Evolutionary conservation across 169 alveolate species (phyloP).

Genomic region (Plasmodium coatneyi): DNA sequence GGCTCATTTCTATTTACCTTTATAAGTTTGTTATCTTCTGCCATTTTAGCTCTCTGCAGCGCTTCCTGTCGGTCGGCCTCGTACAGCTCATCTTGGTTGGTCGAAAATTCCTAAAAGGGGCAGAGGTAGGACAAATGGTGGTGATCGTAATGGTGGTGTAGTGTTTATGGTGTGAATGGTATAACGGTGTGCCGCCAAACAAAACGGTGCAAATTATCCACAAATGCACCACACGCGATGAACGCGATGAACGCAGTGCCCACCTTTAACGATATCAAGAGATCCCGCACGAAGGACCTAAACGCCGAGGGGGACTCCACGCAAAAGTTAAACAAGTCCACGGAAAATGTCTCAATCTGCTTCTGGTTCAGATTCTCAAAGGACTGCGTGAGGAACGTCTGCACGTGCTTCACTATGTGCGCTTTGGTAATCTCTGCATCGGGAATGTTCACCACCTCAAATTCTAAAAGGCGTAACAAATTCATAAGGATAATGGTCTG

Average conservation of each 20-base stretch:
- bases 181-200: not conserved
- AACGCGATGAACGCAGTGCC: not conserved
- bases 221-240: not conserved
- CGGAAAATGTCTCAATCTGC: constrained; percentile 79
- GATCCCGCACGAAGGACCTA: constrained; percentile 75
- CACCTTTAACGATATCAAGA: constrained; percentile 78
- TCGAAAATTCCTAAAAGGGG: constrained; percentile 57
- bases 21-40: constrained; percentile 70
- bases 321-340: constrained; percentile 80
- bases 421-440: constrained; percentile 77
- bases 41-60: constrained; percentile 70
- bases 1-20: constrained; percentile 8
- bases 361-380: constrained; percentile 80
- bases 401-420: constrained; percentile 80
- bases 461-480: constrained; percentile 80
- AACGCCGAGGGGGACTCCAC: constrained; percentile 78
- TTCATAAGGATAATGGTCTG: constrained; percentile 88
- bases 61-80: constrained; percentile 77
- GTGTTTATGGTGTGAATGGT: not conserved
- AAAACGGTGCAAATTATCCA: not conserved
- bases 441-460: constrained; percentile 78
- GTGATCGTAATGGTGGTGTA: not conserved
- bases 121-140: not conserved
- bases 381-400: constrained; percentile 76
- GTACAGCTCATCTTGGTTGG: constrained; percentile 69